These are phyloP conservation scores for Sonneratia alba DNA, from an alignment of 345 rosid genomes.

Conservation along the genomic window DNA sequence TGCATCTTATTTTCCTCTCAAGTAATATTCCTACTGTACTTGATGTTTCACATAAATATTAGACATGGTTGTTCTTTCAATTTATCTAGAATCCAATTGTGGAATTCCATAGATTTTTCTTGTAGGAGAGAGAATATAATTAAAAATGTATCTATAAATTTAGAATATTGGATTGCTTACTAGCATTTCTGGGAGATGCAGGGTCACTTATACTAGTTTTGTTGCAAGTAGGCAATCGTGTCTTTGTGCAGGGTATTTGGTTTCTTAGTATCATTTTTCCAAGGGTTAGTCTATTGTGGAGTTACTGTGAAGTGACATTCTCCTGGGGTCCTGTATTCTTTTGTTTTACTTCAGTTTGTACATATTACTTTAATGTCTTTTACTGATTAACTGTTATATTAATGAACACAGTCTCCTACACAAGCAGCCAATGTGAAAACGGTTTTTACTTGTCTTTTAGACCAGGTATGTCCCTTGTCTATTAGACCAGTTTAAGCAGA, in stretches of 20 bases:
- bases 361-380: not conserved
- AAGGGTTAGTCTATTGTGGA: not conserved
- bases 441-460: conserved; percentile 83
- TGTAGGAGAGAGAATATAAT: not conserved
- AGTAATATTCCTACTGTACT: conserved; percentile 23
- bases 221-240: not conserved
- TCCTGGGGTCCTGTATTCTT: too few relatives aligned
- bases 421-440: conserved; percentile 80
- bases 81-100: too few relatives aligned
- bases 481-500: conserved; percentile 43
- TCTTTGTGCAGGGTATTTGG: not conserved
- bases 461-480: conserved; percentile 84
- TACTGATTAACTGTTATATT: not conserved
- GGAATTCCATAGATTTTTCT: too few relatives aligned
- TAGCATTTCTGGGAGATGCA: not conserved
- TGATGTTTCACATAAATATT: too few relatives aligned
- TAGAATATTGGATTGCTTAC: not conserved
- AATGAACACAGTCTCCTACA: conserved; percentile 54
- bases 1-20: conserved; percentile 83
- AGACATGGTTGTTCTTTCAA: too few relatives aligned
- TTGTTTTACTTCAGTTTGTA: too few relatives aligned
- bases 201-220: not conserved
- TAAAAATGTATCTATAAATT: not conserved
- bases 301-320: not conserved
- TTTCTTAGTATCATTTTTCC: not conserved